A percentile compares a stretch with the other conserved stretches of the same genome.
Evolutionary conservation across 345 rosid genomes (phyloP).

Genomic region (Acer yangbiense): DNA sequence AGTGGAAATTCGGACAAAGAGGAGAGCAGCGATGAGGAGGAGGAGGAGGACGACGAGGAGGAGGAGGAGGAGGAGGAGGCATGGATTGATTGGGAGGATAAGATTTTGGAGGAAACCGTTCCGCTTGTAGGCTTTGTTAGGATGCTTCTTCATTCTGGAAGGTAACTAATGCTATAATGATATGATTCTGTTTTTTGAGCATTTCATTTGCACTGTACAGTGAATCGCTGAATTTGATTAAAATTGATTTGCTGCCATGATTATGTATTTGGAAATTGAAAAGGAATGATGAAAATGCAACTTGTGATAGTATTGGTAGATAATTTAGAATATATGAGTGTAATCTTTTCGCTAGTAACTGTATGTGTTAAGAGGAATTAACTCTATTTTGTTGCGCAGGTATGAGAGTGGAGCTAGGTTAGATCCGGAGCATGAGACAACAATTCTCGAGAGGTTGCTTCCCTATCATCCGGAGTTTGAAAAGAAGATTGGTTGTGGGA

Average conservation of each 20-base stretch:
- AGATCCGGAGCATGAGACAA: conserved; percentile 74
- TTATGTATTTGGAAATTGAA: not conserved
- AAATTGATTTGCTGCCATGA: too few species aligned
- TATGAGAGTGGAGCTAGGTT: conserved; percentile 73
- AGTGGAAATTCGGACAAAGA: conserved; percentile 41
- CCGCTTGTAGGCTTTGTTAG: conserved; percentile 93
- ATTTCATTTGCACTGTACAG: too few species aligned
- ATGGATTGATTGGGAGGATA: conserved; percentile 80
- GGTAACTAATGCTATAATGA: conserved; percentile 37
- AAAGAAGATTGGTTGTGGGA: conserved; percentile 85
- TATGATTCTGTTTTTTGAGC: not conserved
- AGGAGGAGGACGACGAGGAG: conserved; percentile 12
- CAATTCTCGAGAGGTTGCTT: conserved; percentile 74
- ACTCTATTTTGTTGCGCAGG: conserved; percentile 42
- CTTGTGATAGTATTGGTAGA: not conserved
- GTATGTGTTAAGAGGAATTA: not conserved
- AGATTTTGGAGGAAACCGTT: conserved; percentile 84
- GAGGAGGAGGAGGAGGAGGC: conserved; percentile 46
- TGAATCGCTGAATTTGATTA: too few species aligned
- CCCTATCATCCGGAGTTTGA: conserved; percentile 79
- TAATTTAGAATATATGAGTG: not conserved
- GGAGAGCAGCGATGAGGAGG: conserved; percentile 36
- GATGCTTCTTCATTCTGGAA: conserved; percentile 87
- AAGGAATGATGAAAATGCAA: not conserved
- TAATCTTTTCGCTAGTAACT: not conserved